Evolutionary conservation across 495 filamentous ascomycete species (phyloP).

Genomic region (Penicillium alfredii): DNA sequence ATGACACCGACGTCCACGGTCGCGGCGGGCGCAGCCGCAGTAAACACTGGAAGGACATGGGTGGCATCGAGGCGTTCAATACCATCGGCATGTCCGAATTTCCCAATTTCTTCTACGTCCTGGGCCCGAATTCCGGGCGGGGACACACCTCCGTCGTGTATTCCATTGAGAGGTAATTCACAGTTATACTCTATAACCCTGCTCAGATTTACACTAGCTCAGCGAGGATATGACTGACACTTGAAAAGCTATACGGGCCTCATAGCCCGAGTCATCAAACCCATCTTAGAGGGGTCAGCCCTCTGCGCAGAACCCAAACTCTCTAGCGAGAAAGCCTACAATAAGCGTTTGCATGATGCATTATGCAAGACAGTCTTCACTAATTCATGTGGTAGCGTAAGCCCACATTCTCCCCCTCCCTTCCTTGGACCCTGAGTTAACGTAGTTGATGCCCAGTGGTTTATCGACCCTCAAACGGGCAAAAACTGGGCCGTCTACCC

Average conservation of each 20-base stretch:
- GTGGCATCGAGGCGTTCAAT: slow-evolving; percentile 19
- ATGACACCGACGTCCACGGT: slow-evolving; percentile 5
- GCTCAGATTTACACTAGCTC: too few relatives aligned
- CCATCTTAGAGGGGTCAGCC: slow-evolving; percentile 2
- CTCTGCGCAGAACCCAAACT: slow-evolving; percentile 5
- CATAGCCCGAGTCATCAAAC: slow-evolving; percentile 5
- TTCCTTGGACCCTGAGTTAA: too few relatives aligned
- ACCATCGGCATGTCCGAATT: slow-evolving; percentile 22
- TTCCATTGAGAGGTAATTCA: slow-evolving; percentile 51
- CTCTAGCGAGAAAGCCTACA: neutral
- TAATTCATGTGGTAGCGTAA: slow-evolving; percentile 3
- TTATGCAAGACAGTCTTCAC: slow-evolving; percentile 3
- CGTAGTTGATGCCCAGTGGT: too few relatives aligned
- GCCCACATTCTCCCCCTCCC: neutral
- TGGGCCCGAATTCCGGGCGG: slow-evolving; percentile 23
- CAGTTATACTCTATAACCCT: too few relatives aligned
- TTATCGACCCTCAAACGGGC: slow-evolving; percentile 4
- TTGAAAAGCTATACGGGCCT: slow-evolving; percentile 11
- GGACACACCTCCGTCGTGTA: slow-evolving; percentile 23
- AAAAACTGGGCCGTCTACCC: slow-evolving; percentile 15
- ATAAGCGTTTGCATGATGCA: neutral
- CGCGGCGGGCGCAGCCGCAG: slow-evolving; percentile 7
- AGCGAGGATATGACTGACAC: too few relatives aligned
- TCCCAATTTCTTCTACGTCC: slow-evolving; percentile 24
- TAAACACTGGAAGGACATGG: slow-evolving; percentile 6